These are phyloP conservation scores for Wickerhamomyces subpelliculosus DNA, from an alignment of 805 yeast genomes.

Conservation along the genomic window DNA sequence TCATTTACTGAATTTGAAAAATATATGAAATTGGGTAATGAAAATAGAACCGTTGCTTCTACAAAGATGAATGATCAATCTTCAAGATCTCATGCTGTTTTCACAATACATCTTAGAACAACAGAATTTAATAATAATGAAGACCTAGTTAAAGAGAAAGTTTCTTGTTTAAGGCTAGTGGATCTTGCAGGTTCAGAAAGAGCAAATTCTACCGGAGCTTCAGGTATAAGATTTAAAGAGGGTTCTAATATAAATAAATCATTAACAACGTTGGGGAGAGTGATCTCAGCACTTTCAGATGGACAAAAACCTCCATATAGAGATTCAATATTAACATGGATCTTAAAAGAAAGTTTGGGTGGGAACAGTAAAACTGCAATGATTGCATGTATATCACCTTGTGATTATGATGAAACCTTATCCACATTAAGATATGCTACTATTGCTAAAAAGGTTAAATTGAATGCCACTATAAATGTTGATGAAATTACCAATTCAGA, in stretches of 20 bases:
- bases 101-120: constrained; percentile 56
- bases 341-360: constrained; percentile 67
- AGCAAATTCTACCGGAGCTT: constrained; percentile 53
- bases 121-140: constrained; percentile 36
- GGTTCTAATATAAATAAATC: constrained; percentile 76
- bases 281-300: constrained; percentile 44
- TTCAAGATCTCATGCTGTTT: constrained; percentile 77
- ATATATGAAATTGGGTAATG: constrained; percentile 44
- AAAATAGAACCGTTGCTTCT: constrained; percentile 57
- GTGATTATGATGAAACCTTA: constrained; percentile 69
- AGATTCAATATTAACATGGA: constrained; percentile 70
- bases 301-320: constrained; percentile 31
- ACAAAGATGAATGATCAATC: constrained; percentile 69
- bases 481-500: constrained; percentile 9
- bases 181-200: constrained; percentile 85
- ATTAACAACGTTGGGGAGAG: constrained; percentile 70
- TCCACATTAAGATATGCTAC: constrained; percentile 76
- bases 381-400: constrained; percentile 82
- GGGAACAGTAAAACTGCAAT: constrained; percentile 85
- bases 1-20: constrained; percentile 41
- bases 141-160: constrained; percentile 38
- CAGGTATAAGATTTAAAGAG: constrained; percentile 57
- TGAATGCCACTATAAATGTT: constrained; percentile 47
- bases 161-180: constrained; percentile 60
- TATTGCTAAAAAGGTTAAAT: constrained; percentile 62